phyloP scores from a whole-genome alignment of 257 asterid genomes.

The Solanum virginianum region DNA sequence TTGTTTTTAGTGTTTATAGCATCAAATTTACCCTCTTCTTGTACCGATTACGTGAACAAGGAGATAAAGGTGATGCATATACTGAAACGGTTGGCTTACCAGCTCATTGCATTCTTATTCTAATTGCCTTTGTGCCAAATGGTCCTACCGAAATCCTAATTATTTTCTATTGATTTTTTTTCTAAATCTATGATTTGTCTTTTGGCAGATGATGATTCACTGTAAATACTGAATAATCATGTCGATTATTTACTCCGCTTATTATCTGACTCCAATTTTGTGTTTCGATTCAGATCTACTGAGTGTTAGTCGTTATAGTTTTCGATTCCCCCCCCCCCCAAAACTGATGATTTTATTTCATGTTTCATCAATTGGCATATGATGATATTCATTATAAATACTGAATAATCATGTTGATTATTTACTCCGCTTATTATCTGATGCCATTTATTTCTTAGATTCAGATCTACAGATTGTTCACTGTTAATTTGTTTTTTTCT shows the following conservation, averaged over 20 bases:
- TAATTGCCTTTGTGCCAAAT: background rate
- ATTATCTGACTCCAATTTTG: slow-evolving; percentile 56
- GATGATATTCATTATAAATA: slow-evolving; percentile 41
- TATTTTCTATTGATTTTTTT: background rate
- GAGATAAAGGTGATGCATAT: slow-evolving; percentile 67
- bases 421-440: slow-evolving; percentile 74
- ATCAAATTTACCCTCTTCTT: slow-evolving; percentile 73
- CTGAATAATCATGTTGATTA: slow-evolving; percentile 31
- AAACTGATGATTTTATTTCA: slow-evolving; percentile 6
- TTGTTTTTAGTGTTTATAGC: slow-evolving; percentile 17
- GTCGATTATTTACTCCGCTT: slow-evolving; percentile 67
- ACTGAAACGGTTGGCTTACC: slow-evolving; percentile 51
- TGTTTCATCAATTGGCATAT: background rate
- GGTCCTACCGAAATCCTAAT: background rate
- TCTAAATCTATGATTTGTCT: background rate
- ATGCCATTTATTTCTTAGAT: slow-evolving; percentile 21
- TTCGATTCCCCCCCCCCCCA: background rate
- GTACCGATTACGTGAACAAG: slow-evolving; percentile 24
- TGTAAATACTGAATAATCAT: slow-evolving; percentile 17
- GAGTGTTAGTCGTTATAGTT: background rate
- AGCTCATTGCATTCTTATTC: slow-evolving; percentile 18
- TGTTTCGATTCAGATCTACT: background rate
- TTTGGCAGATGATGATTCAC: slow-evolving; percentile 23
- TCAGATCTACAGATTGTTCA: background rate
- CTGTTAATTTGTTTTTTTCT: background rate